phyloP scores from a whole-genome alignment of 2,329 filamentous ascomycete genomes.

The Alternaria longipes region DNA sequence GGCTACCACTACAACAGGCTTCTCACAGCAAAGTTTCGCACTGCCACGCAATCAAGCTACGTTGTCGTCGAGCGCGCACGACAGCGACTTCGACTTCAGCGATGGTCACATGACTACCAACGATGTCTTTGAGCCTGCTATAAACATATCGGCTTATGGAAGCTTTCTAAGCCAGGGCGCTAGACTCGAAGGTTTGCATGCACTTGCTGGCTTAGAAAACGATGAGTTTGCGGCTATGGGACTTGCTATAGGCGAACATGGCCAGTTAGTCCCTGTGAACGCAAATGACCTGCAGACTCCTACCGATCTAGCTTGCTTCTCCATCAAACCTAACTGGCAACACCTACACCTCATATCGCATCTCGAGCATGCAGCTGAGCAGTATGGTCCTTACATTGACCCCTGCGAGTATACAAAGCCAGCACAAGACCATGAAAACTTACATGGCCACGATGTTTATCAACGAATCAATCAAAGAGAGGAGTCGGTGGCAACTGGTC shows the following conservation, averaged over 20 bases:
- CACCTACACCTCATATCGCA: slow-evolving; percentile 31
- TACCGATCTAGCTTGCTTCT: slow-evolving; percentile 26
- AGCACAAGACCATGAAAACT: slow-evolving; percentile 9
- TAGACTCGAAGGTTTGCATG: not conserved
- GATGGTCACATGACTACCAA: slow-evolving; percentile 52
- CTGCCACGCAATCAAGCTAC: slow-evolving; percentile 35
- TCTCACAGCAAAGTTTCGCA: slow-evolving; percentile 37
- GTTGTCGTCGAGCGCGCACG: slow-evolving; percentile 26
- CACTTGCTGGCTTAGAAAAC: slow-evolving; percentile 31
- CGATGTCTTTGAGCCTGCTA: slow-evolving; percentile 47
- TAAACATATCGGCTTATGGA: slow-evolving; percentile 37
- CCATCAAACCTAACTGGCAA: slow-evolving; percentile 35
- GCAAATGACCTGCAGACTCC: slow-evolving; percentile 12
- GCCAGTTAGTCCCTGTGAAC: slow-evolving; percentile 22
- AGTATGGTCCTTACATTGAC: slow-evolving; percentile 18
- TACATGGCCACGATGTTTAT: slow-evolving; percentile 5
- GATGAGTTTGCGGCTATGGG: slow-evolving; percentile 26
- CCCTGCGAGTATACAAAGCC: slow-evolving; percentile 1
- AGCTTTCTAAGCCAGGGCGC: slow-evolving; percentile 11
- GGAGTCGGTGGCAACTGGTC: slow-evolving; percentile 20
- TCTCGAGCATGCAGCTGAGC: slow-evolving; percentile 35
- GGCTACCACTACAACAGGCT: slow-evolving; percentile 34
- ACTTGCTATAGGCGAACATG: slow-evolving; percentile 21
- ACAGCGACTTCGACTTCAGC: slow-evolving; percentile 54
- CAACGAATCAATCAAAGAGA: slow-evolving; percentile 8